phyloP scores from a whole-genome alignment of 345 rosid species.

The Rhodamnia argentea region DNA sequence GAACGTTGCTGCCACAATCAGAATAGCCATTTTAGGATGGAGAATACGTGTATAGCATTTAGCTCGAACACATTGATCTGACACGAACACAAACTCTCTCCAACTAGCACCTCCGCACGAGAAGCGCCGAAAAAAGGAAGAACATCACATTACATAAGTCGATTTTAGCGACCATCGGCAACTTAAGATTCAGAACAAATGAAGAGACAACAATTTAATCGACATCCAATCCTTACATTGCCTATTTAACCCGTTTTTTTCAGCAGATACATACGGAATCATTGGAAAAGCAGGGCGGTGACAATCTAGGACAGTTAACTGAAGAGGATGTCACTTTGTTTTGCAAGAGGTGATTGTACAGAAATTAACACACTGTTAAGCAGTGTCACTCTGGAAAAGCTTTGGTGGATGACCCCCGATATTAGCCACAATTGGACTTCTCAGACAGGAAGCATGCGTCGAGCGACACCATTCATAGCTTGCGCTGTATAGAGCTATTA shows the following conservation, averaged over 20 bases:
- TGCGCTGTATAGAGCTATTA: neutral
- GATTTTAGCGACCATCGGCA: neutral
- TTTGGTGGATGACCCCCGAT: neutral
- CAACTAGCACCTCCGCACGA: neutral
- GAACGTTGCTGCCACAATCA: slow-evolving; percentile 42
- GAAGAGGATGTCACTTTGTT: neutral
- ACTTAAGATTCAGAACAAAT: neutral
- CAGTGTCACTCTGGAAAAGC: neutral
- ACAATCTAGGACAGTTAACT: neutral
- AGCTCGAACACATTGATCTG: neutral
- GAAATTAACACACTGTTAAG: neutral
- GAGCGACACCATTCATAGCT: neutral
- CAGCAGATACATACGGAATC: neutral
- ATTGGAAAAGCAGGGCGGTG: neutral
- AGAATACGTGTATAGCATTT: neutral
- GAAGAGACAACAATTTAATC: neutral
- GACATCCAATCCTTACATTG: neutral
- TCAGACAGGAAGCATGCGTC: neutral
- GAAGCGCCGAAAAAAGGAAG: neutral
- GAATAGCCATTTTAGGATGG: neutral
- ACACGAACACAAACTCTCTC: neutral
- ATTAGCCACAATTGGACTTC: neutral
- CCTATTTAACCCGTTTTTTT: neutral
- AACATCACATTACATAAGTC: neutral
- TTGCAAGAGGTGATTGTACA: neutral